A percentile compares a stretch with the other conserved stretches of the same genome.
Conservation (phyloP, 192 early-diverging fungal genomes). For the Entomortierella chlamydospora region DNA sequence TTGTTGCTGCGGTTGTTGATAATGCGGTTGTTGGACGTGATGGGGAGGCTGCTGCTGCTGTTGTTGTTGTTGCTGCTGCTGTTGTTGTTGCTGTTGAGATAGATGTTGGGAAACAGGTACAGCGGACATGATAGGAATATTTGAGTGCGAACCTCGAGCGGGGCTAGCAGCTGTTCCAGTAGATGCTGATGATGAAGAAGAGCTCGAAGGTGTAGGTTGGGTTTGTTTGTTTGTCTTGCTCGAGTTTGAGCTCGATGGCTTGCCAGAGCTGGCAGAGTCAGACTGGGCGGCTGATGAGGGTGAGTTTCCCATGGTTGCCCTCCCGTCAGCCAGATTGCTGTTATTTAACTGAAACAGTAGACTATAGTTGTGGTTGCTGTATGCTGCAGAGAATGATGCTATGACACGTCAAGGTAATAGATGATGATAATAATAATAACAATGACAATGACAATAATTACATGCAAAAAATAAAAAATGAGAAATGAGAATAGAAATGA, state of each 20-base stretch:
- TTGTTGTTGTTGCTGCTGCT: background rate
- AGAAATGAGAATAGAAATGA: no score
- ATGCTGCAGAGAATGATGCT: no score
- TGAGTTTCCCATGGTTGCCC: conserved; percentile 29
- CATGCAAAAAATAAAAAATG: no score
- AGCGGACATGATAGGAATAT: conserved; percentile 28
- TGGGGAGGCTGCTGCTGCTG: conserved; percentile 23
- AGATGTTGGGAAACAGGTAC: background rate
- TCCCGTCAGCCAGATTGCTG: background rate
- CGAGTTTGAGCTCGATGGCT: background rate
- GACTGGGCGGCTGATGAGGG: conserved; percentile 18
- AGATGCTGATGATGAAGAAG: background rate
- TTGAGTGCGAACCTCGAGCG: conserved; percentile 12
- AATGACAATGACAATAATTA: no score
- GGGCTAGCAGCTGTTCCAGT: conserved; percentile 1
- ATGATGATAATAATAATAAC: no score
- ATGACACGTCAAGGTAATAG: no score
- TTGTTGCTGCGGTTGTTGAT: conserved; percentile 6
- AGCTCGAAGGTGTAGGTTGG: background rate
- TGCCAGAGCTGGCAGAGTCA: conserved; percentile 3
- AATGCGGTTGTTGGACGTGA: conserved; percentile 4
- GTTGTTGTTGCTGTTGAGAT: conserved; percentile 8
- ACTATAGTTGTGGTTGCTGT: no score
- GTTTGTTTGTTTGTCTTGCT: conserved; percentile 11
- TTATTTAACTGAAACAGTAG: no score